A percentile compares a stretch with the other conserved stretches of the same genome.
These are phyloP conservation scores for Bacidia rubella DNA, from an alignment of 495 filamentous ascomycete species.

Conservation along the genomic window DNA sequence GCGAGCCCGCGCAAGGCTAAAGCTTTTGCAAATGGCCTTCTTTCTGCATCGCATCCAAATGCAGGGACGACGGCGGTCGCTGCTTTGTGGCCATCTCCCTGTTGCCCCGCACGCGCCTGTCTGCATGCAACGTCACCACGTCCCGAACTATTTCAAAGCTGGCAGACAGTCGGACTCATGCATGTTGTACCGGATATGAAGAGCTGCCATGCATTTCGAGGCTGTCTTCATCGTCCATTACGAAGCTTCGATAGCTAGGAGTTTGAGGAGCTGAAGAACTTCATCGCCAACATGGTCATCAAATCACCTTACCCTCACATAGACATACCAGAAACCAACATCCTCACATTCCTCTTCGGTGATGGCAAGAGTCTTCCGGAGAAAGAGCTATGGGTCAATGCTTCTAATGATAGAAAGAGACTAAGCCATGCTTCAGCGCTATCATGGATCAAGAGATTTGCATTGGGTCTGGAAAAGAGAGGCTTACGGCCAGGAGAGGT, in stretches of 20 bases:
- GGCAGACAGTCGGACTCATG: no score
- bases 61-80: no score
- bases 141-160: no score
- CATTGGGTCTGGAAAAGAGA: constrained; percentile 49
- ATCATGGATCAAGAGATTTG: constrained; percentile 50
- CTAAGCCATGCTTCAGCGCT: constrained; percentile 56
- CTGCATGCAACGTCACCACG: no score
- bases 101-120: no score
- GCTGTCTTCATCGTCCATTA: neutral
- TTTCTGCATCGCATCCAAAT: no score
- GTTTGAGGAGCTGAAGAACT: no score
- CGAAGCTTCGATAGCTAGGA: neutral
- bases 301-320: constrained; percentile 34
- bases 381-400: constrained; percentile 67
- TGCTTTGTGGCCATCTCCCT: no score
- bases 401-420: constrained; percentile 55
- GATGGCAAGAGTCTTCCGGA: constrained; percentile 55
- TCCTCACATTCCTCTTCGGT: constrained; percentile 70
- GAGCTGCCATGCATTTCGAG: neutral
- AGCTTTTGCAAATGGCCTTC: no score
- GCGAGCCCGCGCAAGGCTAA: no score
- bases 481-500: constrained; percentile 69
- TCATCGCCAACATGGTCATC: constrained; percentile 13
- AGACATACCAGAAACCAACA: constrained; percentile 49
- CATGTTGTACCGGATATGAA: no score